Evolutionary conservation across 192 early-diverging fungal species (phyloP), one percentile per base, ranked within the genome.

Genomic region (Coemansia pectinata): DNA sequence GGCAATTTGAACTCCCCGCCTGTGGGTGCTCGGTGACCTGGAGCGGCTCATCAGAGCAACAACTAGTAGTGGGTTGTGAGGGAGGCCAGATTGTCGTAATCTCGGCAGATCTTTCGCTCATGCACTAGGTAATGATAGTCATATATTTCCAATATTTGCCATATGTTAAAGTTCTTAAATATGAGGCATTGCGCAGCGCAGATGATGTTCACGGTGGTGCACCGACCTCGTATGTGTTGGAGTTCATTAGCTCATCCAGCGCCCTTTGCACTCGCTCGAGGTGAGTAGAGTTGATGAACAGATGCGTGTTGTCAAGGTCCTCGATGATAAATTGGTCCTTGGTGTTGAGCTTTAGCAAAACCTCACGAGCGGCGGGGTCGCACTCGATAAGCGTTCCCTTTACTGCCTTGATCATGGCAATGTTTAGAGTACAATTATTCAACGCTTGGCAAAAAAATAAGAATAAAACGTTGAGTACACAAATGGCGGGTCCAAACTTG

Each of bases 261-360:
- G 86, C 87, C 3, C 67, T 62, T 45, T 89, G 87, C 3, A 94
- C 63, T 55, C 86, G 69, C 11, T 87, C 79, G 3, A 92, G 77
- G 45, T 83, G 86, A 3, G 75, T 78, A 7, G 87, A 72, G 67
- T 90, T 89, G 40, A 95, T 88, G 67, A 93, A 92, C 61, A 95
- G 69, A 69, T 95, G 93, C 0, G 89, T 93, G 6, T 87, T 90
- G 79, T 95, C 93, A 15, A 95, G 76, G 61, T 95, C 92, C 70
- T 92, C 89, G 55, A 95, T 90, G n/a, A 95, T 88, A 68, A 95
- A 92, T 36, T 88, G 77, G 31, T 87, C 83, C 33, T 87, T 85
- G 66, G 87, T 75, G 74, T 95, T 87, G 50, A 95, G 76, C 29
- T 86, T 86, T 23, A 91, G 62, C 65, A 95, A 85, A 17, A 95